Base-by-base conservation (phyloP, 83 land plant genomes). In the Diphasiastrum complanatum region DNA sequence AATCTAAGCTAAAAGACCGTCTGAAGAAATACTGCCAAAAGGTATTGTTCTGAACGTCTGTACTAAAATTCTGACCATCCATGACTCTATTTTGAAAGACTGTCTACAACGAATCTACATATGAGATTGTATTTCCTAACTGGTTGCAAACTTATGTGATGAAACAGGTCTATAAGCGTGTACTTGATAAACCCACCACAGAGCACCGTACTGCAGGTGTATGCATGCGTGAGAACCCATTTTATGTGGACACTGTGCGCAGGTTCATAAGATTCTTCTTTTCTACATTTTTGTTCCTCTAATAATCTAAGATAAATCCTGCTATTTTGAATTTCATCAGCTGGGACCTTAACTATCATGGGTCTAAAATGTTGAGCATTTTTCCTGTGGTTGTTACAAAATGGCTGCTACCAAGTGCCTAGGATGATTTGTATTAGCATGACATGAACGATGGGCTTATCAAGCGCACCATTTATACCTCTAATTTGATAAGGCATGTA, bases 181-280 rank as follows among this genome's bases (percentile, higher is more conserved):
- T 95, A 23, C 82, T 95, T 45, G 87, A 95, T 60, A 95, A 95
- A 75, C 96, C 99, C 26, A 81, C 75, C 24, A 82, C 93, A 48
- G 96, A 95, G 64, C 67, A 74, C 50, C 83, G 99, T 51, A 84
- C 78, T 69, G 99, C 99, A 11, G 92, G 89, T 26, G 76, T 95
- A 34, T 95, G 99, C 79, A 95, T 95, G 99, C 81, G 99, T 36
- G 99, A 95, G 71, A 95, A 95, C 68, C 75, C 99, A 18, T 95
- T 95, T 53, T 95, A 95, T 74, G 81, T 87, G 18, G 99, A 95
- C 61, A 95, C 99, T 45, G 99, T 95, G 37, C 85, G 96, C 54
- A 95, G 99, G 99, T 92, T 10, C 33, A 18, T 18, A 4, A 12
- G 12, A 26, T 33, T 64, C 58, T 28, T 35, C 34, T 3, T 23